Evolutionary conservation across 768 basidiomycete species (phyloP), one percentile per base, ranked within the genome.

Genomic region (Amanita polypyramis): DNA sequence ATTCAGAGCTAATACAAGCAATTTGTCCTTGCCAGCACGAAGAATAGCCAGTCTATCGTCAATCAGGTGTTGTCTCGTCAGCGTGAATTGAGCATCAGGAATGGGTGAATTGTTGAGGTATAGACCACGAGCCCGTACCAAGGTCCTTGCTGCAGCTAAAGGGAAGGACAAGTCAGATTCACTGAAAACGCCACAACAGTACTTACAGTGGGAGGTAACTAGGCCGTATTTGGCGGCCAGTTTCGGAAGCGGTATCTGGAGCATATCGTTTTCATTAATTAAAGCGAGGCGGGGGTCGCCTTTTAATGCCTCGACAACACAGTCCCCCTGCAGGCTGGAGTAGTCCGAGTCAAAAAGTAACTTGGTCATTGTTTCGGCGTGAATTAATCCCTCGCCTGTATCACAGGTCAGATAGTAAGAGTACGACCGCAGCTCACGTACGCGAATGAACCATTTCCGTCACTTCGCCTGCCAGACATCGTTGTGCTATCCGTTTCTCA

Each of bases 11-110:
- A 91, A 55, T 34, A 88, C 70, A 33, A 77, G 58, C 52, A 82
- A 67, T 39, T 82, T 83, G 52, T 83, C 80, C 60, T 85, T 88
- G 3, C 90, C 90, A 33, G 79, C 77, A 14, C 85, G 75, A 15
- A 93, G 52, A 49, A 93, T 73, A 14, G 73, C 78, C 5, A 91
- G 56, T 42, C 68, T 72, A 8, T 63, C 67, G 54, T 81, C 79
- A n/a, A 90, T 65, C 23, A 92, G 70, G 55, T 79, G 69, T 1
- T 59, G 54, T 30, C 54, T 54, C 6, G 60, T 53, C 12, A 85
- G 56, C 25, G 60, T 72, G 43, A 66, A 65, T 27, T 69, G 65
- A 15, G 67, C 51, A 51, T 82, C 79, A n/a, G 62, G 62, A 23
- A 89, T 68, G 5, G 73, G 70, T 4, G 56, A 47, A 44, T 81